These are phyloP conservation scores for Trichoderma reesei DNA, from an alignment of 495 filamentous ascomycete genomes.

Conservation along the genomic window DNA sequence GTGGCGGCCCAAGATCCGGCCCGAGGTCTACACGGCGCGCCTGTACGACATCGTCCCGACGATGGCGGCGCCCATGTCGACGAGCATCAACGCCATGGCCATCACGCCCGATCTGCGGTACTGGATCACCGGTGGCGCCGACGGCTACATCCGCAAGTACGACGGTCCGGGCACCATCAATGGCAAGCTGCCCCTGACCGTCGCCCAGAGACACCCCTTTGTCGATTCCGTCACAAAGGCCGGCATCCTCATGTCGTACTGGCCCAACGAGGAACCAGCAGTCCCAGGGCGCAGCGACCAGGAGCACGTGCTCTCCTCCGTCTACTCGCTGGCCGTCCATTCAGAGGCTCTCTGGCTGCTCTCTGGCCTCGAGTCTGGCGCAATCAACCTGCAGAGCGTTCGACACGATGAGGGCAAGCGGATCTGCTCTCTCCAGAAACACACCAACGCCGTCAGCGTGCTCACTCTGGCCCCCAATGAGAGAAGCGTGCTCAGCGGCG, in stretches of 20 bases:
- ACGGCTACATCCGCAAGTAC: slow-evolving; percentile 92
- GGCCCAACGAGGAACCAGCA: slow-evolving; percentile 71
- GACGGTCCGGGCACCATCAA: slow-evolving; percentile 95
- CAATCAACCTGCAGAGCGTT: slow-evolving; percentile 89
- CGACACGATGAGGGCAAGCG: slow-evolving; percentile 90
- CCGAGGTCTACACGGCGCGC: slow-evolving; percentile 70
- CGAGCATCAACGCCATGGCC: slow-evolving; percentile 87
- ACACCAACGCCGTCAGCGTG: slow-evolving; percentile 87
- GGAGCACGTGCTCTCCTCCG: slow-evolving; percentile 58
- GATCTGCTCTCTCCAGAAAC: slow-evolving; percentile 65
- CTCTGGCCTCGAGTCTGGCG: slow-evolving; percentile 79
- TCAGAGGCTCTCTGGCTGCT: slow-evolving; percentile 84
- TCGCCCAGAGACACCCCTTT: slow-evolving; percentile 93
- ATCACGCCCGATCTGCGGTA: slow-evolving; percentile 92
- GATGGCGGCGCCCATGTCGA: slow-evolving; percentile 90
- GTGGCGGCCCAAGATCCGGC: slow-evolving; percentile 57
- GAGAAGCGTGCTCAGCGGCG: slow-evolving; percentile 78
- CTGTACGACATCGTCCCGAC: slow-evolving; percentile 95
- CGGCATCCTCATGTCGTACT: slow-evolving; percentile 86
- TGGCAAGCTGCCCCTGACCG: slow-evolving; percentile 84
- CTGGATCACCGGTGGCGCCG: slow-evolving; percentile 86
- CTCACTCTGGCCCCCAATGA: slow-evolving; percentile 77
- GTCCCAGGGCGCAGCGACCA: slow-evolving; percentile 34
- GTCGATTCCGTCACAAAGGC: slow-evolving; percentile 95
- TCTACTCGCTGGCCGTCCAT: slow-evolving; percentile 89